Base-by-base conservation (phyloP, 345 rosid species). In the Pugionium dolabratum region DNA sequence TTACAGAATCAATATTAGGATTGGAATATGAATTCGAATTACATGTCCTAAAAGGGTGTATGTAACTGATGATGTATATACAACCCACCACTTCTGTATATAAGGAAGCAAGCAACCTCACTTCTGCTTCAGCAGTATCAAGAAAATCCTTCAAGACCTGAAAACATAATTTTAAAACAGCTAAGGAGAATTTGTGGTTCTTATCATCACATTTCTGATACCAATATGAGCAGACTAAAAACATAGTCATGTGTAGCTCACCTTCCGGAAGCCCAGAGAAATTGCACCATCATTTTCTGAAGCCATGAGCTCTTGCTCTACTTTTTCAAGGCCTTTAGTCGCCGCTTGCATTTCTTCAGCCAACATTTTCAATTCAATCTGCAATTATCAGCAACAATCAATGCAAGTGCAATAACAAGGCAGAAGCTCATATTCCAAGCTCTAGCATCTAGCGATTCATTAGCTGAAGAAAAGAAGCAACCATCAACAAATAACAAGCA, bases 281-380 rank as follows among this genome's bases (percentile, higher is more conserved):
- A 90, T 79, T 59, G 74, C 78, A 79, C 96, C 99, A 74, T 94
- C 99, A 67, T 79, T 82, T 74, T 82, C 86, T 57, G 99, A 94
- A 79, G 88, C 87, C 25, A 76, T 34, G 44, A 94, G 96, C 69
- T 94, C 99, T 81, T 86, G 89, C 66, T 79, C 90, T 28, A 94
- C 90, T 81, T 94, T 94, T 70, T 90, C 96, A 73, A 94, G 92
- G 73, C 99, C 99, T 83, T 81, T 94, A 77, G 81, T 82, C 53
- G 87, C 92, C 59, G 99, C 99, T 84, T 94, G 99, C 97, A 93
- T 90, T 82, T 93, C 98, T 82, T 93, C 98, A 71, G 98, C 97
- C 81, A 93, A 76, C 50, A 81, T 76, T 84, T 94, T 94, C 78
- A 94, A 75, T 82, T 94, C 97, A 78, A 94, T 90, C 99, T 94